Evolutionary conservation across 2,329 filamentous ascomycete species (phyloP).

Genomic region (Alternaria angustiovoidea): DNA sequence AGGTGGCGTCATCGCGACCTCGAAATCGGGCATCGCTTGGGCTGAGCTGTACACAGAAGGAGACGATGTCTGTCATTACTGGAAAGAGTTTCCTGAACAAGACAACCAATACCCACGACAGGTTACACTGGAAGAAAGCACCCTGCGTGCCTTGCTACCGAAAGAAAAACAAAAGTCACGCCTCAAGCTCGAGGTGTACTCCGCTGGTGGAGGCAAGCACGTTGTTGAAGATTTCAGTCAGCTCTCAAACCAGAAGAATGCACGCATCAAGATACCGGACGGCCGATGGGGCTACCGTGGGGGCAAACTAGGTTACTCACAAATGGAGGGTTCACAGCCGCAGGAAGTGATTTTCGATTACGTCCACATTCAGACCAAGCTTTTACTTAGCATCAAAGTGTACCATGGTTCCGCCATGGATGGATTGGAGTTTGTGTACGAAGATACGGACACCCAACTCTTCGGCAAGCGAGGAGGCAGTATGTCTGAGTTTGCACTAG

Average conservation of each 20-base stretch:
- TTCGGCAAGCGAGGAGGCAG: slow-evolving; percentile 84
- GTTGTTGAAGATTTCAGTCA: slow-evolving; percentile 79
- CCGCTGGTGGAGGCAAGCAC: slow-evolving; percentile 75
- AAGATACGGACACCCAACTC: slow-evolving; percentile 82
- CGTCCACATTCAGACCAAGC: slow-evolving; percentile 68
- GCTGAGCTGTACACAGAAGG: slow-evolving; percentile 82
- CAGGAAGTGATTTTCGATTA: slow-evolving; percentile 80
- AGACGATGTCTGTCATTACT: slow-evolving; percentile 81
- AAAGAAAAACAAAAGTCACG: slow-evolving; percentile 75
- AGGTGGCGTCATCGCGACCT: slow-evolving; percentile 80
- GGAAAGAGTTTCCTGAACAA: slow-evolving; percentile 79
- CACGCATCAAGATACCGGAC: slow-evolving; percentile 77
- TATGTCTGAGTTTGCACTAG: slow-evolving; percentile 77
- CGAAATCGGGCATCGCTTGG: slow-evolving; percentile 82
- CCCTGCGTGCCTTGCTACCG: slow-evolving; percentile 75
- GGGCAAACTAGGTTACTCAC: slow-evolving; percentile 74
- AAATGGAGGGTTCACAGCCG: slow-evolving; percentile 73
- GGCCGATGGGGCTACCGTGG: slow-evolving; percentile 79
- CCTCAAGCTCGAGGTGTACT: slow-evolving; percentile 77
- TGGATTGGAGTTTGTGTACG: slow-evolving; percentile 91
- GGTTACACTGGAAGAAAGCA: slow-evolving; percentile 75
- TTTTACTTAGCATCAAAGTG: slow-evolving; percentile 77
- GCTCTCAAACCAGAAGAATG: slow-evolving; percentile 71
- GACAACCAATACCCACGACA: slow-evolving; percentile 71
- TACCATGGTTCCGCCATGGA: slow-evolving; percentile 81